phyloP scores from a whole-genome alignment of 2,329 filamentous ascomycete genomes.

The Pyrenochaeta sp. region DNA sequence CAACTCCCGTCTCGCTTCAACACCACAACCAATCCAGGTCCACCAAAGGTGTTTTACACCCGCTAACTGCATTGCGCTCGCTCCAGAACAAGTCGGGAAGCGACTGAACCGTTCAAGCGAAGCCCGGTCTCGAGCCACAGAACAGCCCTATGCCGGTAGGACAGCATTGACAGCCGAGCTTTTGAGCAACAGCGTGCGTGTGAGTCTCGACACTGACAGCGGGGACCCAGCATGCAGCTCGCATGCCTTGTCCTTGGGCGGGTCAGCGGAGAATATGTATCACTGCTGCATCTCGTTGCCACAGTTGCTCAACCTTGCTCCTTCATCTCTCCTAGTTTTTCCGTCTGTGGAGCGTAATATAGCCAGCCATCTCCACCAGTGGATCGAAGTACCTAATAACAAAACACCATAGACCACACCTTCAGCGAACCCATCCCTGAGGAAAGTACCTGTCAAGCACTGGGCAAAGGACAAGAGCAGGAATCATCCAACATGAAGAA shows the following conservation, averaged over 20 bases:
- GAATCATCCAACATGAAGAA: conserved; percentile 16
- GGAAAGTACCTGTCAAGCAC: too few relatives aligned
- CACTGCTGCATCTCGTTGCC: conserved; percentile 16
- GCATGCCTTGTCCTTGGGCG: conserved; percentile 20
- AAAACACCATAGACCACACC: too few relatives aligned
- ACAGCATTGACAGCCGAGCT: conserved; percentile 41
- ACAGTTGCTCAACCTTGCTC: conserved; percentile 10
- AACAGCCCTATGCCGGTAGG: conserved; percentile 29
- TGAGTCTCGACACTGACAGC: conserved; percentile 31
- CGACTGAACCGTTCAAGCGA: conserved; percentile 30
- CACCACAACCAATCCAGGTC: conserved; percentile 27
- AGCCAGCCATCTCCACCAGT: background rate
- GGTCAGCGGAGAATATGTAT: conserved; percentile 26
- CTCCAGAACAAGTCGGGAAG: conserved; percentile 21
- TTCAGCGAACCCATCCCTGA: too few relatives aligned
- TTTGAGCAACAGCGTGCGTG: conserved; percentile 16
- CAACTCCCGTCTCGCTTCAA: conserved; percentile 34
- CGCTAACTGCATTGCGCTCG: conserved; percentile 26
- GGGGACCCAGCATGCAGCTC: conserved; percentile 26
- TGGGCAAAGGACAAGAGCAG: background rate
- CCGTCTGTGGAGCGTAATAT: background rate
- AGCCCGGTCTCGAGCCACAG: conserved; percentile 16
- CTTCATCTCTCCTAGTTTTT: conserved; percentile 16
- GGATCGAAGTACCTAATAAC: too few relatives aligned
- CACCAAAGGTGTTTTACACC: conserved; percentile 17